phyloP scores from a whole-genome alignment of 176 grass and related monocot species.

The Guadua angustifolia region DNA sequence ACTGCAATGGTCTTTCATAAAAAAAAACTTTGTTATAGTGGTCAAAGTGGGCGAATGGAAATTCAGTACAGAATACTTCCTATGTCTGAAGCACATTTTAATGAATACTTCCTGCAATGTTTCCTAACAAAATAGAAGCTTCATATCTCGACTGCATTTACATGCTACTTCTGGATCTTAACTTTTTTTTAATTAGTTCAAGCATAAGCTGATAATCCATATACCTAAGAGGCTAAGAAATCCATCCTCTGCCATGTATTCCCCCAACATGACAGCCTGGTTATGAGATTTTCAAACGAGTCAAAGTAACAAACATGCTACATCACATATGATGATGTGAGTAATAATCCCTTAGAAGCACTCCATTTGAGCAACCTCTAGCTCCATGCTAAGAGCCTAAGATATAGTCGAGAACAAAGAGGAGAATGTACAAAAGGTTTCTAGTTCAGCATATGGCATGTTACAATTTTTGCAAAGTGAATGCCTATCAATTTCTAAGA shows the following conservation, averaged over 20 bases:
- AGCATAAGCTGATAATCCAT: too few relatives aligned
- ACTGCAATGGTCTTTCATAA: background rate
- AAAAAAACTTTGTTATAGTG: background rate
- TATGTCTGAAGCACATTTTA: too few relatives aligned
- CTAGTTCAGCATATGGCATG: background rate
- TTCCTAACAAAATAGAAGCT: too few relatives aligned
- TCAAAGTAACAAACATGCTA: background rate
- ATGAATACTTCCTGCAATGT: too few relatives aligned
- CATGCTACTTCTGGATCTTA: too few relatives aligned
- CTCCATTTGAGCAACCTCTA: background rate
- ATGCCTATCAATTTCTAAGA: background rate
- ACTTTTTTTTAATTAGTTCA: too few relatives aligned
- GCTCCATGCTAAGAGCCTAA: background rate
- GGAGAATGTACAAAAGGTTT: background rate
- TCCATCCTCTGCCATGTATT: too few relatives aligned
- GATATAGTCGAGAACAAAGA: background rate
- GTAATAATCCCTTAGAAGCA: background rate
- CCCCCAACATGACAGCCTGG: background rate
- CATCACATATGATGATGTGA: background rate
- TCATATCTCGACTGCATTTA: too few relatives aligned
- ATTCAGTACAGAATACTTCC: too few relatives aligned
- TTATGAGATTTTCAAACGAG: slow-evolving; percentile 24
- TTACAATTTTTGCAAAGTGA: background rate
- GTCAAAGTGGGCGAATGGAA: background rate
- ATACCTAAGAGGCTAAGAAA: too few relatives aligned